Evolutionary conservation across 1,284 basidiomycete genomes (phyloP).

Genomic region (Ceratobasidium theobromae): DNA sequence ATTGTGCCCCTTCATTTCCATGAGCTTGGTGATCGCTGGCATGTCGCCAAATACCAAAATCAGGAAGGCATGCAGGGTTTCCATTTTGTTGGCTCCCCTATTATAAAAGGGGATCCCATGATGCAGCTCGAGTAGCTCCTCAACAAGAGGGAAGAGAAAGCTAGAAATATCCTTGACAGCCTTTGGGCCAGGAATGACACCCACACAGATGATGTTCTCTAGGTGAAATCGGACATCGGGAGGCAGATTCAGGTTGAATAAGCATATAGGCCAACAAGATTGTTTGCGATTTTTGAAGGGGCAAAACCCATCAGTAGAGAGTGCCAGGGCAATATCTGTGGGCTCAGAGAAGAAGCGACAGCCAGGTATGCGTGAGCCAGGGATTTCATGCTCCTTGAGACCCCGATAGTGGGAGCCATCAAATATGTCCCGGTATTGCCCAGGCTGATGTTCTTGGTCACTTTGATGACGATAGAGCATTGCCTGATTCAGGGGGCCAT

Average conservation of each 20-base stretch:
- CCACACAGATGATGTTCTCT: constrained; percentile 28
- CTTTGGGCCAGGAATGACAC: constrained; percentile 32
- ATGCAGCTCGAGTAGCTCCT: constrained; percentile 24
- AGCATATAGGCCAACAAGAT: constrained; percentile 17
- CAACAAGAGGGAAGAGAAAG: constrained; percentile 27
- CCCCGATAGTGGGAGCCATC: constrained; percentile 22
- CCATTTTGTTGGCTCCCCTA: background rate
- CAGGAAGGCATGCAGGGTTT: constrained; percentile 26
- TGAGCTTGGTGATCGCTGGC: constrained; percentile 31
- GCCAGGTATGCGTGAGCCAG: background rate
- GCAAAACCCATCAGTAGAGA: constrained; percentile 31
- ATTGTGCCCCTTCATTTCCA: constrained; percentile 30
- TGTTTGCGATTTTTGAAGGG: constrained; percentile 25
- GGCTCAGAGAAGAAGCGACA: background rate
- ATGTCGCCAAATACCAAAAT: constrained; percentile 34
- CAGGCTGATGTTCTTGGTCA: background rate
- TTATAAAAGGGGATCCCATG: background rate
- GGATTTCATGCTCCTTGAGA: background rate
- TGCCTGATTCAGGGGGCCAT: constrained; percentile 37
- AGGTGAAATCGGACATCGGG: constrained; percentile 6
- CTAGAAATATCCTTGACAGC: constrained; percentile 26
- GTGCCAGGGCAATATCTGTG: constrained; percentile 28
- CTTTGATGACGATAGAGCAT: constrained; percentile 39
- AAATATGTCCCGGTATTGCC: constrained; percentile 22
- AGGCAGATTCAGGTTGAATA: constrained; percentile 32